Base-by-base conservation (phyloP, 768 basidiomycete genomes). In the Strobilomyces dryophilus region DNA sequence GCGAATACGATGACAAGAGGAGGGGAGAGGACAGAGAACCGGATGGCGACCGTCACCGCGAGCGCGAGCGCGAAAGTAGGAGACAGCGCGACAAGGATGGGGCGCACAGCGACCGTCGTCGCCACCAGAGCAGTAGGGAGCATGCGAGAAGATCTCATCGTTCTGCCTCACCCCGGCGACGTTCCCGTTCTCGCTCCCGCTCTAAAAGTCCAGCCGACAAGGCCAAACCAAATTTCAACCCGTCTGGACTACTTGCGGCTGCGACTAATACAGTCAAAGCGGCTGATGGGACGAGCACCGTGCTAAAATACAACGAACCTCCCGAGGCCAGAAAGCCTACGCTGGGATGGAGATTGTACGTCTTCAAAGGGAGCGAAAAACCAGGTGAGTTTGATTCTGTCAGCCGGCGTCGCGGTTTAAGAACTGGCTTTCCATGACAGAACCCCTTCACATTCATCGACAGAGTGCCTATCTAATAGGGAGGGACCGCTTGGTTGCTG, bases 231-330 rank as follows among this genome's bases (percentile, higher is more conserved):
- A 95, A 97, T 66, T 98, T 95, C 67, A 80, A 74, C 15, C 79
- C 81, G 5, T 97, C 93, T 18, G 97, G 97, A 12, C 76, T 95
- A 8, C 80, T 99, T 35, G 97, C 95, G 1, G 95, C 95, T 5
- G 97, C 91, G 64, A 98, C 97, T 3, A 98, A 99, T 65, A 93
- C 91, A 1, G 85, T 95, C 40, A 80, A 81, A 58, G 78, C 82
- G 31, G 73, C 75, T 8, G 85, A 91, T 64, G 92, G 89, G n/a
- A 81, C 81, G 47, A 84, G 76, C 61, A 86, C 88, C 7, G 82
- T 97, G 41, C 76, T 99, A 57, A 99, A 98, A 70, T 99, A 99
- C 69, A 95, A 98, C 57, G 97, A 99, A 70, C 97, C 97, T 15
- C 94, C 97, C 7, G 97, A 99, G 76, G 97, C 95, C 27, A 76